phyloP scores from a whole-genome alignment of 148 eudicot genomes.

The Amaranthus hypochondriacus region DNA sequence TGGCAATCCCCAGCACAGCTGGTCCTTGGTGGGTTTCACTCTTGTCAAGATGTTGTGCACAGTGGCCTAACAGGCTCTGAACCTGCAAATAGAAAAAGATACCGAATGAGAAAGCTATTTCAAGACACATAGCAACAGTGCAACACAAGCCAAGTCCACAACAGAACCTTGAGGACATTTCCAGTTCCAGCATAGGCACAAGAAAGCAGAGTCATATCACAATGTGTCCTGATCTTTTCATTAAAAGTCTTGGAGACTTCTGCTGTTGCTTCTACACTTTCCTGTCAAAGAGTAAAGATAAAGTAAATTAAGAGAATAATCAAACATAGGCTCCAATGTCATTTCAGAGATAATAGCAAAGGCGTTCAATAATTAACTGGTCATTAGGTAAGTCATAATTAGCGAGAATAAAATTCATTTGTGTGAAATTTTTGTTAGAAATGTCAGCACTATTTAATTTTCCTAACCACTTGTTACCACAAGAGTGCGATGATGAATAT shows the following conservation, averaged over 20 bases:
- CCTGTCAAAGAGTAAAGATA: conserved; percentile 38
- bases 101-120: conserved; percentile 4
- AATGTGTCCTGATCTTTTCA: conserved; percentile 79
- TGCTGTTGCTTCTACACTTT: conserved; percentile 83
- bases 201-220: conserved; percentile 86
- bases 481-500: too few relatives aligned
- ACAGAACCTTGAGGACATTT: conserved; percentile 78
- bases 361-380: not conserved
- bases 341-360: not conserved
- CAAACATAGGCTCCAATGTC: not conserved
- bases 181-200: conserved; percentile 98
- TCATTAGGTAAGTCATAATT: not conserved
- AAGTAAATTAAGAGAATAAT: not conserved
- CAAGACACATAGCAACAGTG: not conserved
- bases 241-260: conserved; percentile 90
- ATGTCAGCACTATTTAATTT: too few relatives aligned
- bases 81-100: conserved; percentile 42
- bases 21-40: conserved; percentile 87
- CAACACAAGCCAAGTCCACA: conserved; percentile 13
- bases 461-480: too few relatives aligned
- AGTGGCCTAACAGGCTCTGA: conserved; percentile 85
- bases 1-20: conserved; percentile 85
- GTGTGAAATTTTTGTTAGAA: too few relatives aligned
- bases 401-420: too few relatives aligned
- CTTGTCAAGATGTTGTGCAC: conserved; percentile 90